Base-by-base conservation (phyloP, 2,329 filamentous ascomycete species). In the Coniochaeta sp. region DNA sequence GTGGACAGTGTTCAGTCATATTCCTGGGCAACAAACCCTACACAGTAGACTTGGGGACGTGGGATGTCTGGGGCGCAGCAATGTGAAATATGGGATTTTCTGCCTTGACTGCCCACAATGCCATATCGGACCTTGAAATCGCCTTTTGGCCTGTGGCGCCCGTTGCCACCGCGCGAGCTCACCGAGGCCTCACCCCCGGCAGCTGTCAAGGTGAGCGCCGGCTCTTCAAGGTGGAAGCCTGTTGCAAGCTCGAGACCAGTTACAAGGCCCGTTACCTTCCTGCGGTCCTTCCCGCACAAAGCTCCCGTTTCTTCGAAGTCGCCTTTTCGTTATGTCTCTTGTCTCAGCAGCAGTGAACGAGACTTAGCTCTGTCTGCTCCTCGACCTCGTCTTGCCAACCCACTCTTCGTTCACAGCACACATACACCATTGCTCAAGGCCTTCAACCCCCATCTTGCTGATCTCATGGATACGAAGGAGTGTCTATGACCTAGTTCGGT, bases 1-100 rank as follows among this genome's bases (percentile, higher is more conserved):
- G 12, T 52, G 47, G 24, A 17, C 16, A 26, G 19, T 28, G n/a
- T 30, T 28, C 5, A 16, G 47, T 52, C 47, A n/a, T 2, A 28
- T 52, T 14, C 47, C 54, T 36, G 34, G 24, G n/a, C 34, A 56
- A 38, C 12, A 12, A 36, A 10, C 54, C 54, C 24, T 36, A 32
- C 4, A 36, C 7, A n/a, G n/a, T n/a, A n/a, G n/a, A n/a, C n/a
- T n/a, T 26, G 17, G 1, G n/a, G 32, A 9, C 54, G 54, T 56
- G 54, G 54, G 54, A 56, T 56, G 54, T 56, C 30, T 12, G 54
- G 30, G 47, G 54, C 54, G 54, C 30, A 56, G 54, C 47, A n/a
- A 36, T 17, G 22, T n/a, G 16, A 36, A 30, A 56, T n/a, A 56
- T 56, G 54, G 54, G 19, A 38, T 56, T 56, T 17, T 56, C 24